Evolutionary conservation across 1,139 yeast genomes (phyloP), one percentile per base, ranked within the genome.

Genomic region (Pichia sp.): DNA sequence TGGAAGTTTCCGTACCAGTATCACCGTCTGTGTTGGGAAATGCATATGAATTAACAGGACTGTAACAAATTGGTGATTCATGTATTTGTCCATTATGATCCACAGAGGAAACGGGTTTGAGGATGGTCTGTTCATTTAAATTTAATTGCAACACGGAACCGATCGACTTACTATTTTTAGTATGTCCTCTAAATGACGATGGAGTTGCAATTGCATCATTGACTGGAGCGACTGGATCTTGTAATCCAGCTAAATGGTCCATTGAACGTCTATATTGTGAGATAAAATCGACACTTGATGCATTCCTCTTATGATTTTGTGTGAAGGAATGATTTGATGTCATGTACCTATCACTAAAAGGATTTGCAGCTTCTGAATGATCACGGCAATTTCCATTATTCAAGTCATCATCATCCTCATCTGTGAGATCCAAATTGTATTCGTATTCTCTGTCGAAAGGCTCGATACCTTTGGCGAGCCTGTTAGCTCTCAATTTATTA

Each of bases 361-460:
- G 47, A 33, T 41, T 33, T 15, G 27, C 36, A 12, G 12, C 14
- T 16, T 20, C 13, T 14, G 21, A 34, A 25, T 19, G 19, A 15
- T 24, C 14, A 18, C 9, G 21, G 18, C 3, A 15, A 15, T 16
- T 16, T 24, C 22, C 18, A 18, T 18, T 16, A 11, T 27, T 30
- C 9, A n/a, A 14, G n/a, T 13, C 11, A 19, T 11, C 13, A 18
- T 29, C n/a, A 15, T 9, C 6, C 9, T 29, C 11, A 5, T 16
- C 18, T n/a, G n/a, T n/a, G n/a, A n/a, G n/a, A n/a, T n/a, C n/a
- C n/a, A n/a, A n/a, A n/a, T n/a, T n/a, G 10, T 28, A 32, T 28
- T 46, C 47, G 27, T 38, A 46, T 22, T 42, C 44, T 19, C 35
- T 35, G 19, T 43, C 46, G 28, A 43, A 45, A 0, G 33, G 27